Evolutionary conservation across 352 stramenopile species (phyloP), one percentile per base, ranked within the genome.

Genomic region (Lagenidium giganteum): DNA sequence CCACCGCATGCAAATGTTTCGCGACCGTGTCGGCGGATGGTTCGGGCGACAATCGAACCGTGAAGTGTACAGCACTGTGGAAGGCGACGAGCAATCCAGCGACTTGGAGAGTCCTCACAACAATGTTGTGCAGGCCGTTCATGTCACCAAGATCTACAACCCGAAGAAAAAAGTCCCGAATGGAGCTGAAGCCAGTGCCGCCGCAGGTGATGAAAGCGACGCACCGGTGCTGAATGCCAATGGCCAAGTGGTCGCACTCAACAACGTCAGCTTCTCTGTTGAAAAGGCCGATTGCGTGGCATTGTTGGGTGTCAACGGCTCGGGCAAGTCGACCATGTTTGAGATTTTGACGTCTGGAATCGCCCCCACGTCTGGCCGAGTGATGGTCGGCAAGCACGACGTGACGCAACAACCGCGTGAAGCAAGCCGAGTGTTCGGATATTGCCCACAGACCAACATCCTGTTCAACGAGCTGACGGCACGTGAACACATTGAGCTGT

Each of bases 301-400:
- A 2, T 50, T 98, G 4, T 58, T 98, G 12, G 94, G 95, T 3
- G 83, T 96, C 32, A 98, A 98, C 58, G 95, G 93, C 3, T 93
- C 90, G 13, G 92, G 93, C n/a, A 98, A 98, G 60, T 98, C 95
- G 14, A 98, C 96, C 3, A 97, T 95, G 36, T 98, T 99, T 48
- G 79, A 90, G 45, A 96, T 98, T 39, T 54, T 99, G 17, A 98
- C 95, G 11, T 94, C 88, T 20, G 84, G 93, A 22, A 64, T 95
- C 29, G 61, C 71, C 14, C 85, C 93, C 1, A 95, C 80, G 0
- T 54, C 32, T 14, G 86, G 84, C 5, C 62, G 53, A 8, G 81
- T 70, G 6, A 29, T 67, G 5, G 79, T 93, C 16, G 69, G 84
- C 47, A 50, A 42, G 4, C 72, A 61, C 9, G 71, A 93, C 42